A percentile compares a stretch with the other conserved stretches of the same genome.
phyloP scores from a whole-genome alignment of 345 rosid genomes.

The Euphorbia pulcherrima region DNA sequence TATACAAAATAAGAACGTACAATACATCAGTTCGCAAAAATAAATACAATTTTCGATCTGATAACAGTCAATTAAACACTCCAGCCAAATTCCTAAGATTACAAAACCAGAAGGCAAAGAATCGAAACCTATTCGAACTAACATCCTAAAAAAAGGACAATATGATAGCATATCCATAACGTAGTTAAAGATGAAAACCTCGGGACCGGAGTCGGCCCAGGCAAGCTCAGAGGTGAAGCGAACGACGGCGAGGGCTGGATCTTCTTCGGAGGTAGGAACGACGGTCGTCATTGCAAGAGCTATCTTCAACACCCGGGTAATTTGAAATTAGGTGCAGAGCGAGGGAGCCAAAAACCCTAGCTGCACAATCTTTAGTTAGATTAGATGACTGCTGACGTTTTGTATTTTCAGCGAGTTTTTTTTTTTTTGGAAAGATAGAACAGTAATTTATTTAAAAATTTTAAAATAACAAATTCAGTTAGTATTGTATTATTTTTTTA shows the following conservation, averaged over 20 bases:
- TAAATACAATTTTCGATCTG: background rate
- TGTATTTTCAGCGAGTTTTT: background rate
- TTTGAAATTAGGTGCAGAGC: background rate
- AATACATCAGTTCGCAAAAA: background rate
- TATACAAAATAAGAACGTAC: background rate
- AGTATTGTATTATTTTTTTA: too few relatives aligned
- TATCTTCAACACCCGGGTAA: slow-evolving; percentile 21
- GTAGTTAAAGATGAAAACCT: slow-evolving; percentile 35
- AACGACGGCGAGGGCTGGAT: slow-evolving; percentile 80
- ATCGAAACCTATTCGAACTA: background rate
- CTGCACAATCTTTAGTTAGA: background rate
- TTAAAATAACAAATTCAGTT: too few relatives aligned
- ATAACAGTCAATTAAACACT: background rate
- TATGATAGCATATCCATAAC: background rate
- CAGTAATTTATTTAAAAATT: too few relatives aligned
- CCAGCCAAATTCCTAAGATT: background rate
- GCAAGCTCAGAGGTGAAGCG: slow-evolving; percentile 88
- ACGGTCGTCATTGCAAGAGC: slow-evolving; percentile 62
- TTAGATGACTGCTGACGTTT: background rate
- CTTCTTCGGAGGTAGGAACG: slow-evolving; percentile 93
- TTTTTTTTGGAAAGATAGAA: too few relatives aligned
- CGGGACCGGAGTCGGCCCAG: slow-evolving; percentile 98
- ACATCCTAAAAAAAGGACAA: background rate
- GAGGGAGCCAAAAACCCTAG: slow-evolving; percentile 30
- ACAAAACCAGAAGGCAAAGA: background rate